A percentile compares a stretch with the other conserved stretches of the same genome.
These are phyloP conservation scores for Chrysosporium keratinophilum DNA, from an alignment of 2,329 filamentous ascomycete species.

Conservation along the genomic window DNA sequence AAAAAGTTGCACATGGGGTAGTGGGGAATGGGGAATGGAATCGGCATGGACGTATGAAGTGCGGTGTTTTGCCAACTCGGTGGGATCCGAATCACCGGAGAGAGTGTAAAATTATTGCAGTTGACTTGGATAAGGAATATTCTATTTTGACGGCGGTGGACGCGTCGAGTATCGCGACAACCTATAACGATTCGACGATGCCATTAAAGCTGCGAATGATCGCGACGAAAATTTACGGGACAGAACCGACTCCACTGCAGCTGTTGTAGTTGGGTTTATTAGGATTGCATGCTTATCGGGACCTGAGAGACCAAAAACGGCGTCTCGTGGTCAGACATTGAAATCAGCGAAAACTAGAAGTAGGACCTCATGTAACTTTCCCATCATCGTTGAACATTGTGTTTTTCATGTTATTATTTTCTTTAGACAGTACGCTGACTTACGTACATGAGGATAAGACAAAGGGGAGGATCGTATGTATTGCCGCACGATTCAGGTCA, in stretches of 20 bases:
- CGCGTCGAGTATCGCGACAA: constrained; percentile 32
- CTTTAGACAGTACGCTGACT: neutral
- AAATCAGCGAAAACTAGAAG: too few relatives aligned
- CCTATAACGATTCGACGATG: constrained; percentile 38
- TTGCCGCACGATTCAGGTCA: neutral
- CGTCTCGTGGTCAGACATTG: too few relatives aligned
- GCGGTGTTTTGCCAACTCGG: constrained; percentile 37
- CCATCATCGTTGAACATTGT: neutral
- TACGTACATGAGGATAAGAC: neutral
- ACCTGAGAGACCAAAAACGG: neutral
- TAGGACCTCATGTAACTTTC: neutral
- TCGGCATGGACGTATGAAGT: constrained; percentile 1
- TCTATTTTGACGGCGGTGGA: constrained; percentile 21
- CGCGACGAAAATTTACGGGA: constrained; percentile 33
- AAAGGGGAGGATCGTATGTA: neutral
- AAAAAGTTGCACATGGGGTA: neutral
- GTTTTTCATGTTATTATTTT: neutral
- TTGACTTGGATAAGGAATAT: constrained; percentile 12
- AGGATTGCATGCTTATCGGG: neutral
- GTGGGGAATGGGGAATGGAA: neutral
- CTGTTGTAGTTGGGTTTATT: neutral
- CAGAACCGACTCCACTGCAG: neutral
- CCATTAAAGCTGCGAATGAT: constrained; percentile 45
- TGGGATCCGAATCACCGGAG: constrained; percentile 34
- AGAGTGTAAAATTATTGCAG: constrained; percentile 32